Base-by-base conservation (phyloP, 2,329 filamentous ascomycete genomes). In the Ilyonectria sp. region DNA sequence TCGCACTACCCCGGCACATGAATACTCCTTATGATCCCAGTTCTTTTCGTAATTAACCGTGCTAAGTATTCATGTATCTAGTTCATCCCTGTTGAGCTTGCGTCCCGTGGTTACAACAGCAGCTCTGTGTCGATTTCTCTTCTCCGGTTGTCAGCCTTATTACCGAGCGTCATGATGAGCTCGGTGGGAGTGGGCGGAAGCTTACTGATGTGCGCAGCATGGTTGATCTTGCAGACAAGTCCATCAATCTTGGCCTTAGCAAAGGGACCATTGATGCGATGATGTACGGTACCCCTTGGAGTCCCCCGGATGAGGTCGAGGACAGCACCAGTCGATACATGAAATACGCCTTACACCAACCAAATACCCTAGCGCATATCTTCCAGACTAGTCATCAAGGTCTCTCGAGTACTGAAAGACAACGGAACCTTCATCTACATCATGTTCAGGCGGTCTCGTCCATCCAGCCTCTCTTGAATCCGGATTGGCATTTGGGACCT, bases 61-160 rank as follows among this genome's bases (percentile, higher is more conserved):
- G 11, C 19, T 31, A 40, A 52, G 6, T 10, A 8, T 13, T 8
- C 21, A 21, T 21, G 4, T 15, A 15, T 29, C 17, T 65, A 90
- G 87, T 85, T 83, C 1, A 78, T 90, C 6, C 87, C 88, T 2
- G 75, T 79, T 29, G 84, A 88, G 49, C 80, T 90, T 4, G 75
- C 81, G 6, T 64, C 74, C 6, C 77, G 77, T 10, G 86, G 87
- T 35, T 90, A 90, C 73, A 79, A 4, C 80, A 83, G 37, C 87
- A 90, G 71, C 76, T 86, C 5, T 89, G 86, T 69, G 79, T 86
- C 53, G 88, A 91, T 76, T 90, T 91, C 75, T 90, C 88, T 0
- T 63, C 80, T 1, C 81, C 85, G 1, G 85, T 87, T 0, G 84
- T 67, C 23, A 19, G 53, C 10, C 35, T 58, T 13, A 62, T 66